Evolutionary conservation across 2,329 filamentous ascomycete species (phyloP).

Genomic region (Fusarium odoratissimum): DNA sequence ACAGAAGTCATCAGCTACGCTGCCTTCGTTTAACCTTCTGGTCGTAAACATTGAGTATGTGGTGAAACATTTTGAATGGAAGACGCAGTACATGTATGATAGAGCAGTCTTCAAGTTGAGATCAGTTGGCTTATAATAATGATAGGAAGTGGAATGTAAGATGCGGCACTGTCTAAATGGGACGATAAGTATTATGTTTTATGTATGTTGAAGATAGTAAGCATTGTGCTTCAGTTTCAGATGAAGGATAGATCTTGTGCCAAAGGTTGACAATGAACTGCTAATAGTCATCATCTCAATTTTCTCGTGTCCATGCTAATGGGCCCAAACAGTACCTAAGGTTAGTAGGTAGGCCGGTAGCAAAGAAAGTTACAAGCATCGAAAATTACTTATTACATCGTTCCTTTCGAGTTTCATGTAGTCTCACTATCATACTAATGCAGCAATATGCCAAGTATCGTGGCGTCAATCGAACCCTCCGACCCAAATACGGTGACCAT

Average conservation of each 20-base stretch:
- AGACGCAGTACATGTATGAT: not conserved
- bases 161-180: not conserved
- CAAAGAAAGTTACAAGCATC: not conserved
- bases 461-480: not conserved
- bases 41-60: not conserved
- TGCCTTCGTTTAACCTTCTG: not conserved
- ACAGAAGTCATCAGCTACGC: not conserved
- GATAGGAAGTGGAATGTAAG: not conserved
- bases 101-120: not conserved
- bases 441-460: slow-evolving; percentile 14
- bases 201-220: not conserved
- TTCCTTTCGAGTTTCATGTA: slow-evolving; percentile 9
- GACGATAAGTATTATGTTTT: not conserved
- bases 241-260: not conserved
- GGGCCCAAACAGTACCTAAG: not conserved
- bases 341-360: not conserved
- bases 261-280: not conserved
- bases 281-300: not conserved
- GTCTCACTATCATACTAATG: slow-evolving; percentile 14
- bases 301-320: not conserved
- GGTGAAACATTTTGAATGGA: not conserved
- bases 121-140: not conserved
- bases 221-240: not conserved
- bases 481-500: slow-evolving; percentile 17
- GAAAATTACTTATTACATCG: slow-evolving; percentile 12